Evolutionary conservation across 345 rosid genomes (phyloP), one percentile per base, ranked within the genome.

Genomic region (Salix caprea): DNA sequence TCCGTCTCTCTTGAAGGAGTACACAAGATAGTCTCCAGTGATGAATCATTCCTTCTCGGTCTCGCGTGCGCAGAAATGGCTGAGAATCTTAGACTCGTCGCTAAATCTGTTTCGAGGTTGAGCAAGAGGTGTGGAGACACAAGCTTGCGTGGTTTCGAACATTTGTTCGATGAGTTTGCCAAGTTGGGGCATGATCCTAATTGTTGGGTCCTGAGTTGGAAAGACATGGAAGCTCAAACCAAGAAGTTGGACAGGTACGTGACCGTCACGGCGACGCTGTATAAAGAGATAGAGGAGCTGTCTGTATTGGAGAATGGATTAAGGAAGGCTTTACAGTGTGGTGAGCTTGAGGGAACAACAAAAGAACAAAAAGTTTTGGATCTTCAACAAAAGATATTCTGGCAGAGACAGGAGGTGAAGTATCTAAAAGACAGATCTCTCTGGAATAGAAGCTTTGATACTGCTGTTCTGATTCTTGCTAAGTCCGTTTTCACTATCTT

Each of bases 241-340:
- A 92, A 84, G 89, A 96, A 86, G 85, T 84, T 91, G 90, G 97
- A 94, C 79, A 84, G 91, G 80, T 91, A 85, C 73, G 90, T 91
- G 61, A 79, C 88, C 4, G 82, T 85, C 61, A 94, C 98, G 44
- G 90, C 91, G 4, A 84, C 89, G 56, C 82, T 96, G 70, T 86
- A 85, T 62, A 90, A 84, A 85, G 97, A 91, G 80, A 91, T 92
- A 86, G 97, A 96, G 80, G 99, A 94, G 85, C 85, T 96, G 39
- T 69, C 91, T 10, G 73, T 61, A 1, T 28, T 88, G 44, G 97
- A 96, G 81, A 87, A 72, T 76, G 81, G 86, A 9, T 71, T 91
- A 73, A 86, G 85, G 48, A 96, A 92, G 37, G 71, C 78, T 10
- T 56, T 80, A 52, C 88, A 81, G 66, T 81, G 75, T 30, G 84